A percentile compares a stretch with the other conserved stretches of the same genome.
These are phyloP conservation scores for Phylloporus scabripes DNA, from an alignment of 768 basidiomycete species.

Conservation along the genomic window DNA sequence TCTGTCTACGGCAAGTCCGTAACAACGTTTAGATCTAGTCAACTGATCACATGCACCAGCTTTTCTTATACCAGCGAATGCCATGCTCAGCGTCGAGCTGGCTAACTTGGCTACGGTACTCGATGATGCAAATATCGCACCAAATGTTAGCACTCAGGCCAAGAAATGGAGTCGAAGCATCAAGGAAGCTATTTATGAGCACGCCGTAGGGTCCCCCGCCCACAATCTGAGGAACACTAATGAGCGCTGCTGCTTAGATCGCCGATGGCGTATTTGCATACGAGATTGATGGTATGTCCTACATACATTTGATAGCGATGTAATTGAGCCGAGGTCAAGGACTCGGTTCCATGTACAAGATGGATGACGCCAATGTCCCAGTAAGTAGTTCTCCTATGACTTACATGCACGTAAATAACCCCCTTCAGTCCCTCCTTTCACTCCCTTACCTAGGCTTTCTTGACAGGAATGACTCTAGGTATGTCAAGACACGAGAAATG, in stretches of 20 bases:
- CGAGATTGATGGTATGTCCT: constrained; percentile 58
- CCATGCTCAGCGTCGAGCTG: constrained; percentile 76
- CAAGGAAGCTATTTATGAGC: constrained; percentile 53
- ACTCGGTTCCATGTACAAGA: constrained; percentile 65
- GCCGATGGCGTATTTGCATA: constrained; percentile 68
- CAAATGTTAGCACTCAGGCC: constrained; percentile 50
- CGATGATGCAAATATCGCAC: constrained; percentile 42
- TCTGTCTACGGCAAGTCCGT: constrained; percentile 51
- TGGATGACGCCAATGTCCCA: constrained; percentile 85
- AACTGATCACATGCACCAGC: constrained; percentile 36
- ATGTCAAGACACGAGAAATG: constrained; percentile 57
- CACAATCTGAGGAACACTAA: too few species aligned
- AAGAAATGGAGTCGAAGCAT: constrained; percentile 55
- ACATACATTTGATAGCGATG: neutral
- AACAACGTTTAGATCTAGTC: neutral
- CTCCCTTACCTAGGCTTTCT: constrained; percentile 78
- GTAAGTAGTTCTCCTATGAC: constrained; percentile 35
- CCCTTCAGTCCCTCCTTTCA: constrained; percentile 60
- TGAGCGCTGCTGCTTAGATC: constrained; percentile 35
- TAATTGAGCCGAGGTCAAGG: constrained; percentile 32
- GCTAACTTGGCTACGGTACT: constrained; percentile 55
- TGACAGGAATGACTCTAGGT: constrained; percentile 50
- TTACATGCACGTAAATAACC: neutral
- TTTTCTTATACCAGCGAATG: constrained; percentile 74
- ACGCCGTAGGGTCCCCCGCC: too few species aligned